phyloP scores from a whole-genome alignment of 768 basidiomycete genomes.

The Coprinopsis cinerea region DNA sequence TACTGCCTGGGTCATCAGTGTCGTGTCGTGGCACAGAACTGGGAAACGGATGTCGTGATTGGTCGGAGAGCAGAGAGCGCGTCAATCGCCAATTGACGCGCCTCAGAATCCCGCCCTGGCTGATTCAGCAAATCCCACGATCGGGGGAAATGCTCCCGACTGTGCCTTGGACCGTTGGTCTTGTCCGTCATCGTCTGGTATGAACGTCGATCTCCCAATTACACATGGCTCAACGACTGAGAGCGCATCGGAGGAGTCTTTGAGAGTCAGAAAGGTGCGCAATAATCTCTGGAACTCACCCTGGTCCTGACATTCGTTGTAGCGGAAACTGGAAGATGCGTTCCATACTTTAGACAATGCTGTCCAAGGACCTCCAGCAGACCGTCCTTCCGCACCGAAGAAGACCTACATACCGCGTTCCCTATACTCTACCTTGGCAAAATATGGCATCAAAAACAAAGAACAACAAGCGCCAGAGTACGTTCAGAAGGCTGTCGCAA shows the following conservation, averaged over 20 bases:
- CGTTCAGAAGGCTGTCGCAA: too few species aligned
- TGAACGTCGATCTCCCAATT: background rate
- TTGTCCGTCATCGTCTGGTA: background rate
- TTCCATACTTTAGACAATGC: constrained; percentile 66
- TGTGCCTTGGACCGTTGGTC: too few species aligned
- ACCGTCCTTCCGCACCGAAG: constrained; percentile 47
- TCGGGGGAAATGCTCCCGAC: too few species aligned
- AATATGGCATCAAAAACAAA: constrained; percentile 66
- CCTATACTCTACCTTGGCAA: constrained; percentile 72
- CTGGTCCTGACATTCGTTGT: background rate
- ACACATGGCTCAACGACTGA: background rate
- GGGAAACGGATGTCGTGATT: too few species aligned
- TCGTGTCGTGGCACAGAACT: too few species aligned
- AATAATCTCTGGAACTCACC: background rate
- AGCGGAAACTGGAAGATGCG: constrained; percentile 83
- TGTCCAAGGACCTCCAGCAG: constrained; percentile 30
- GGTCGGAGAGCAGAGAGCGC: too few species aligned
- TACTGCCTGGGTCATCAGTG: too few species aligned
- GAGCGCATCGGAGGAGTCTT: background rate
- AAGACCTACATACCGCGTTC: constrained; percentile 47
- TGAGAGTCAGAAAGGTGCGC: constrained; percentile 6
- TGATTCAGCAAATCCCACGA: too few species aligned
- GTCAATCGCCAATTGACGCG: too few species aligned
- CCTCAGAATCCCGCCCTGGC: too few species aligned
- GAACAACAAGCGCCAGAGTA: constrained; percentile 22